Evolutionary conservation across 768 basidiomycete genomes (phyloP).

Genomic region (Kondoa malvinella): DNA sequence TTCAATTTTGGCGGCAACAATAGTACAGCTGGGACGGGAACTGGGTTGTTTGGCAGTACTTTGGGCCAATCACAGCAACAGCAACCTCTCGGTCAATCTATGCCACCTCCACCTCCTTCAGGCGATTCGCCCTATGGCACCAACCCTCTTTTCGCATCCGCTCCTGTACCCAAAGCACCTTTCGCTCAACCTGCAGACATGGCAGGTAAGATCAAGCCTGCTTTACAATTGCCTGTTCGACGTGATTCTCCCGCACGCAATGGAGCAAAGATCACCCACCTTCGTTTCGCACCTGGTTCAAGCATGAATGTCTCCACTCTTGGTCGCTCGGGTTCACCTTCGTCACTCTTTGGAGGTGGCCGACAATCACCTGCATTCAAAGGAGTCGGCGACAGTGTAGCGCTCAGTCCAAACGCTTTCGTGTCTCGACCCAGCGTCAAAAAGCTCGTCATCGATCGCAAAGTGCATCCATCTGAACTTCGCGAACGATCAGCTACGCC

Average conservation of each 20-base stretch:
- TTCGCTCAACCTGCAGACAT: slow-evolving; percentile 9
- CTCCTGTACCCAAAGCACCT: slow-evolving; percentile 5
- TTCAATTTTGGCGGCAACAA: slow-evolving; percentile 23
- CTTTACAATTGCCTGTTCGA: slow-evolving; percentile 22
- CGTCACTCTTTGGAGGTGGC: slow-evolving; percentile 2
- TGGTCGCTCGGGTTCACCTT: background rate
- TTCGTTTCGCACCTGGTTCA: slow-evolving; percentile 19
- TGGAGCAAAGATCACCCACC: slow-evolving; percentile 23
- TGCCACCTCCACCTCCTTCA: slow-evolving; percentile 60
- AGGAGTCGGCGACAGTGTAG: slow-evolving; percentile 19
- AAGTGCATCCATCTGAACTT: background rate
- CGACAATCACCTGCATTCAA: slow-evolving; percentile 9
- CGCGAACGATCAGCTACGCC: background rate
- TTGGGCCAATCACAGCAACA: slow-evolving; percentile 36
- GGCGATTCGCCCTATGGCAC: slow-evolving; percentile 43
- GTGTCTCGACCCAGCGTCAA: slow-evolving; percentile 23
- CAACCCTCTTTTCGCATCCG: slow-evolving; percentile 31
- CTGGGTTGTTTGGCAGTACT: slow-evolving; percentile 21
- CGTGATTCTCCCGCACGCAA: slow-evolving; percentile 6
- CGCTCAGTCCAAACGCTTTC: slow-evolving; percentile 22
- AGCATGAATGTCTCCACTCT: background rate
- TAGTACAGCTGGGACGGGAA: slow-evolving; percentile 32
- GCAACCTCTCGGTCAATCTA: slow-evolving; percentile 31
- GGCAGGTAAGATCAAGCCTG: slow-evolving; percentile 24
- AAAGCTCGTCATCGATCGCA: slow-evolving; percentile 23